Conservation (phyloP, 768 basidiomycete genomes). For the Rhizopogon vesiculosus region DNA sequence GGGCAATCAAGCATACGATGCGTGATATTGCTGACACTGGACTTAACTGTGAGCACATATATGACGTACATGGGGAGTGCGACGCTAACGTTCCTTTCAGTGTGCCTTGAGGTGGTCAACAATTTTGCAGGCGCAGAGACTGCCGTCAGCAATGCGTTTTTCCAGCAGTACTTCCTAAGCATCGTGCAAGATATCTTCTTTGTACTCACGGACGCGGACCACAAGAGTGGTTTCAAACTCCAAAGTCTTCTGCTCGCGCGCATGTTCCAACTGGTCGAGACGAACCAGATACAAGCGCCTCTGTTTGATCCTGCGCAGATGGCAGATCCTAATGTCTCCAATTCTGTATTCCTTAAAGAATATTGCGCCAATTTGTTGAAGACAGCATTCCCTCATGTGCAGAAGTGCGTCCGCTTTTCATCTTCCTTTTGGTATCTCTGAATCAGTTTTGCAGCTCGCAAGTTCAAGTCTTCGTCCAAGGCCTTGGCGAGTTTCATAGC, state of each 20-base stretch:
- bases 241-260: conserved; percentile 90
- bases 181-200: conserved; percentile 96
- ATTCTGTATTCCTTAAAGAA: conserved; percentile 75
- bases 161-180: conserved; percentile 92
- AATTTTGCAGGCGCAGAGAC: conserved; percentile 86
- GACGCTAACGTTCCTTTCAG: conserved; percentile 33
- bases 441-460: conserved; percentile 46
- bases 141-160: conserved; percentile 84
- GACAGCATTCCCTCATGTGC: conserved; percentile 89
- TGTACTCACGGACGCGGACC: conserved; percentile 95
- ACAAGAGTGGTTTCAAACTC: conserved; percentile 98
- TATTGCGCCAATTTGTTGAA: conserved; percentile 85
- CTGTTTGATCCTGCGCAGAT: conserved; percentile 77
- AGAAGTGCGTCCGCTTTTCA: conserved; percentile 49
- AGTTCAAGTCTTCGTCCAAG: conserved; percentile 63
- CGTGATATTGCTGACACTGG: conserved; percentile 95
- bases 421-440: conserved; percentile 3
- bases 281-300: conserved; percentile 72
- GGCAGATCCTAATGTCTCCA: conserved; percentile 66
- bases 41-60: conserved; percentile 51
- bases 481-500: conserved; percentile 66
- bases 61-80: background rate
- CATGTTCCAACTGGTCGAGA: conserved; percentile 90
- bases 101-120: conserved; percentile 91
- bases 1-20: conserved; percentile 99